Evolutionary conservation across 805 yeast species (phyloP).

Genomic region (Saccharomycopsis selenospora): DNA sequence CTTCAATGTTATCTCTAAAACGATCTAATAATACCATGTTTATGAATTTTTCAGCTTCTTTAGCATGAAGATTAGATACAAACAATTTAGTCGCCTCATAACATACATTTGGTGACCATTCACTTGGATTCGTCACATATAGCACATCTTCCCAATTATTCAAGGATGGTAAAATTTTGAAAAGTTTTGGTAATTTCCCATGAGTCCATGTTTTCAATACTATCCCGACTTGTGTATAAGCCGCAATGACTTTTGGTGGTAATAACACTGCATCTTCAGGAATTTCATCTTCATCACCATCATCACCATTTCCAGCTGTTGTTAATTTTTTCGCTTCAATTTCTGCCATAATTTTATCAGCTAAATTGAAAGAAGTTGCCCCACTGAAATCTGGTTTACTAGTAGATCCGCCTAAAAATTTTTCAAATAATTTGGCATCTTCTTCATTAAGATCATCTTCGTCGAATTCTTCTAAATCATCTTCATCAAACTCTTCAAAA

Average conservation of each 20-base stretch:
- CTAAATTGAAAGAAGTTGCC: constrained; percentile 50
- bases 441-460: constrained; percentile 63
- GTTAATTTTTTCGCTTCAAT: constrained; percentile 24
- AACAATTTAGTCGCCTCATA: constrained; percentile 93
- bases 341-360: constrained; percentile 90
- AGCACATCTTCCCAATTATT: constrained; percentile 94
- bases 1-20: constrained; percentile 64
- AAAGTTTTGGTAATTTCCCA: constrained; percentile 93
- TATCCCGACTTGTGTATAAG: constrained; percentile 86
- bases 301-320: constrained; percentile 20
- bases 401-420: constrained; percentile 47
- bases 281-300: constrained; percentile 24
- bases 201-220: constrained; percentile 84
- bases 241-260: constrained; percentile 95
- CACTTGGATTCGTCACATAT: constrained; percentile 84
- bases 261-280: constrained; percentile 69
- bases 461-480: constrained; percentile 43
- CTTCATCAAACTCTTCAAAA: constrained; percentile 47
- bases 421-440: constrained; percentile 79
- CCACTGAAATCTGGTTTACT: constrained; percentile 31
- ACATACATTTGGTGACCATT: constrained; percentile 92
- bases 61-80: constrained; percentile 81
- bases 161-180: constrained; percentile 88
- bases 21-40: constrained; percentile 60
- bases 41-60: constrained; percentile 82